phyloP scores from a whole-genome alignment of 345 rosid species.

The Lenwebbia sp. region DNA sequence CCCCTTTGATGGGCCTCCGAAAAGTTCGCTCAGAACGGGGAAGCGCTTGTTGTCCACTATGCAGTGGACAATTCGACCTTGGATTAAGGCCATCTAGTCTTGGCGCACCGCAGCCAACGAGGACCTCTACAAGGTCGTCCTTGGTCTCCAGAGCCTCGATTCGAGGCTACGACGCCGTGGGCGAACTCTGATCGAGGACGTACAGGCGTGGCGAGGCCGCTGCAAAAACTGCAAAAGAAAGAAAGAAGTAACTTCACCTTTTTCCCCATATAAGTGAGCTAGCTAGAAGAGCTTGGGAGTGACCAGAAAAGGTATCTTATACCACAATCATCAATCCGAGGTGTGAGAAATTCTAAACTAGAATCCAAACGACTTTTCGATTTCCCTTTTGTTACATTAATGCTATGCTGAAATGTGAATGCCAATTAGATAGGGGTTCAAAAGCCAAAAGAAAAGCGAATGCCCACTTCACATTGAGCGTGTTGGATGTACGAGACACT shows the following conservation, averaged over 20 bases:
- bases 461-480: background rate
- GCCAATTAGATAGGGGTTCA: background rate
- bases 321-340: background rate
- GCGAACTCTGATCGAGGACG: background rate
- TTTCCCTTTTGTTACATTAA: background rate
- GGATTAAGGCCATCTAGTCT: background rate
- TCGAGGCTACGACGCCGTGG: background rate
- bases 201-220: background rate
- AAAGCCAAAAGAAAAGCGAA: background rate
- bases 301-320: background rate
- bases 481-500: background rate
- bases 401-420: background rate
- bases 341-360: background rate
- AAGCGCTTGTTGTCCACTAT: too few species aligned
- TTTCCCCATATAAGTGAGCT: background rate
- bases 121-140: background rate
- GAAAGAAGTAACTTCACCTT: background rate
- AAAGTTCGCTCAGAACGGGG: too few species aligned
- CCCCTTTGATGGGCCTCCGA: too few species aligned
- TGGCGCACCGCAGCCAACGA: background rate
- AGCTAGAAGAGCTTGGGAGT: background rate
- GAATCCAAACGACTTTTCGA: background rate
- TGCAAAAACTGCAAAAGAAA: background rate
- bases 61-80: background rate
- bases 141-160: background rate